These are phyloP conservation scores for Echites panduratus DNA, from an alignment of 257 asterid species.

Conservation along the genomic window DNA sequence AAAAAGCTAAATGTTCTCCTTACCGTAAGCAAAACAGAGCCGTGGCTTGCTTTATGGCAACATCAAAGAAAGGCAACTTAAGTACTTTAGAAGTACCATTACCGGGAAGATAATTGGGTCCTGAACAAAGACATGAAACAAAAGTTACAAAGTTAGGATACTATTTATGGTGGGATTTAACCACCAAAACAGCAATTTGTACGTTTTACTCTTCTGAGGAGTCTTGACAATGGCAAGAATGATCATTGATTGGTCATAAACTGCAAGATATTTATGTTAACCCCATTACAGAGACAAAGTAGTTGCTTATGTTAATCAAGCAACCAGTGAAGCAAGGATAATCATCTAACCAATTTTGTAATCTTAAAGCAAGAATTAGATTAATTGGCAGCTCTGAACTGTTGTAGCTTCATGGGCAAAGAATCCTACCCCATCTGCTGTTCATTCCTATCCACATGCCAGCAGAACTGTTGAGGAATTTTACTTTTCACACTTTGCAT, in stretches of 20 bases:
- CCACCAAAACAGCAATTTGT: conserved; percentile 6
- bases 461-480: conserved; percentile 40
- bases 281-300: conserved; percentile 2
- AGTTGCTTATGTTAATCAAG: not conserved
- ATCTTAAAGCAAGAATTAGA: not conserved
- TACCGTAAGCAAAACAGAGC: conserved; percentile 17
- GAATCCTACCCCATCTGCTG: conserved; percentile 25
- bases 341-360: not conserved
- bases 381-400: conserved; percentile 5
- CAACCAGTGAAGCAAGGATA: not conserved
- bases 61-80: conserved; percentile 30
- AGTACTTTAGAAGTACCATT: conserved; percentile 32
- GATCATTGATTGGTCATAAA: not conserved
- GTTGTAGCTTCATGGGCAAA: conserved; percentile 21
- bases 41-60: conserved; percentile 39
- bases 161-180: conserved; percentile 9
- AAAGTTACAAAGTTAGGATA: conserved; percentile 12
- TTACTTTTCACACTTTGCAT: conserved; percentile 37
- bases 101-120: conserved; percentile 28
- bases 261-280: conserved; percentile 3
- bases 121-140: conserved; percentile 19
- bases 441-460: conserved; percentile 55
- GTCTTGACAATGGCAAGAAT: not conserved
- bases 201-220: not conserved
- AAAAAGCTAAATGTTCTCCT: conserved; percentile 21